A percentile compares a stretch with the other conserved stretches of the same genome.
Conservation (phyloP, 2,329 filamentous ascomycete genomes). For the Aspergillus latus region DNA sequence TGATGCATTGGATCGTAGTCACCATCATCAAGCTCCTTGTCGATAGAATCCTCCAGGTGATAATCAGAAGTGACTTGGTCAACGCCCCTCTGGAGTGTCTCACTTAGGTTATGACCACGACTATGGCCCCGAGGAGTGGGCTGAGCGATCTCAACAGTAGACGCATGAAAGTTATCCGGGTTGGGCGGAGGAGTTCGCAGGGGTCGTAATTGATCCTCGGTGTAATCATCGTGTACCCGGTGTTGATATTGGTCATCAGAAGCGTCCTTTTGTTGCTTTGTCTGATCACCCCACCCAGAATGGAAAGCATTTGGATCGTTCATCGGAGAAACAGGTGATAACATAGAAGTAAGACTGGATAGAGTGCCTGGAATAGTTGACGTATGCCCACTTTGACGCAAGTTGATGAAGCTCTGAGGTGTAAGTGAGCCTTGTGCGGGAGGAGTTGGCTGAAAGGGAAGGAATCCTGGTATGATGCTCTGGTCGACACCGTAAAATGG, state of each 20-base stretch:
- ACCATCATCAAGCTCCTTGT: conserved; percentile 74
- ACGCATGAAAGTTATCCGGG: conserved; percentile 43
- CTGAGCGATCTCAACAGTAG: conserved; percentile 56
- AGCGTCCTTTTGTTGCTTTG: conserved; percentile 23
- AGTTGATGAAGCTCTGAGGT: conserved; percentile 45
- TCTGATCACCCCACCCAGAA: conserved; percentile 26
- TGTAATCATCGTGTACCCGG: conserved; percentile 29
- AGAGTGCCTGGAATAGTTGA: conserved; percentile 56
- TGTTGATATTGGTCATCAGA: conserved; percentile 28
- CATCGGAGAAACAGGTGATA: conserved; percentile 67
- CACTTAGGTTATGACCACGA: conserved; percentile 68
- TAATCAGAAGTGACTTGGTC: conserved; percentile 68
- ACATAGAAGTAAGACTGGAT: conserved; percentile 47
- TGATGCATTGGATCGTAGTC: conserved; percentile 51
- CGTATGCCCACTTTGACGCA: conserved; percentile 50
- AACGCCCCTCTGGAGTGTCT: conserved; percentile 78
- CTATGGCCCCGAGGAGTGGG: conserved; percentile 60
- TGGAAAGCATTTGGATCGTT: conserved; percentile 50
- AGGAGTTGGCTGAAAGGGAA: conserved; percentile 64
- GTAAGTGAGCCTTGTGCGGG: conserved; percentile 44
- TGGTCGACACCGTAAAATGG: conserved; percentile 60
- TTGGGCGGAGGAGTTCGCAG: conserved; percentile 33
- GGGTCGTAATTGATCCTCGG: conserved; percentile 26
- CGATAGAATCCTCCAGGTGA: conserved; percentile 75
- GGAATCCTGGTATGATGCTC: conserved; percentile 65